Evolutionary conservation across 2,329 filamentous ascomycete genomes (phyloP), one percentile per base, ranked within the genome.

Genomic region (Clonostachys sp.): DNA sequence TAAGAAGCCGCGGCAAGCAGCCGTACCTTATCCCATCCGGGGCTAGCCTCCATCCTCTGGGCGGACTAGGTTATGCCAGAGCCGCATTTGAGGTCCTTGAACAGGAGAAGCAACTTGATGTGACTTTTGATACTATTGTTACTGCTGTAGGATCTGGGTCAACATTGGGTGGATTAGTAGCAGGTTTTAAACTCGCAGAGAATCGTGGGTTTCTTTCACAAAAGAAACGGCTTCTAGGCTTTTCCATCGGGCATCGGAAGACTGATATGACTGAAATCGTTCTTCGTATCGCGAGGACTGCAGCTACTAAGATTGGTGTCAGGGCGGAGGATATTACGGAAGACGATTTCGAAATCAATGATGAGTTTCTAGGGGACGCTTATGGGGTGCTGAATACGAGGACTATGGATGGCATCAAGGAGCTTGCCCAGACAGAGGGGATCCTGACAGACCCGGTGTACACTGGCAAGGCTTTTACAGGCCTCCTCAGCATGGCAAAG

Each of bases 1-100:
- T 51, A 10, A 33, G 64, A 44, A 60, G 49, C 0, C 58, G 60
- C 4, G 81, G 78, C 0, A 71, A 71, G n/a, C 80, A 75, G 54
- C 78, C 81, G 0, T 86, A 85, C 54, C 80, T 79, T 55, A 84
- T 86, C 47, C 82, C 83, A 1, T 78, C 81, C 0, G 83, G 82
- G 0, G 81, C 81, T 2, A 81, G 75, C 3, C 80, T 84, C 57
- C 83, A 86, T 57, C 77, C 78, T 3, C 66, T 84, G 0, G 82
- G 83, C 6, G 83, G 83, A 0, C 58, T 86, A n/a, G 83, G 83
- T 0, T 86, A 84, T 54, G 81, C 80, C 9, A 66, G 80, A 6
- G 86, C 81, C 75, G 81, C 81, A 3, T 80, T 84, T 41, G 82
- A 86, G 61, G 74, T 86, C 0, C 66, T 67, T 30, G 64, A 71